These are phyloP conservation scores for Rhynchosporium graminicola DNA, from an alignment of 2,329 filamentous ascomycete genomes.

Conservation along the genomic window DNA sequence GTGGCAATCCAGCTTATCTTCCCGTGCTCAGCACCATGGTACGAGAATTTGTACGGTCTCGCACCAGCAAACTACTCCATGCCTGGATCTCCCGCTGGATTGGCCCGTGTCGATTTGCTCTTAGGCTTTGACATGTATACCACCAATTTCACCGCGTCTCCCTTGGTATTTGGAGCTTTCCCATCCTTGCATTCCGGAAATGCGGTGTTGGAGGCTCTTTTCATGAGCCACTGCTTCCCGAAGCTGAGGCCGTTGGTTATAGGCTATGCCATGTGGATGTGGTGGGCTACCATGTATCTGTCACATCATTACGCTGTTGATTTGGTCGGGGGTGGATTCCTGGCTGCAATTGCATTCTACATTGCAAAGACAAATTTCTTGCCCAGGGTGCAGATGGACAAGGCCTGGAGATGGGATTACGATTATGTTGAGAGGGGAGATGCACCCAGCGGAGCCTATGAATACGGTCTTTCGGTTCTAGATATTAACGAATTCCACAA, in stretches of 20 bases:
- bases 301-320: conserved; percentile 97
- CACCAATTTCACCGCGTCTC: conserved; percentile 85
- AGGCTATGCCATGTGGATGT: conserved; percentile 87
- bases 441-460: conserved; percentile 53
- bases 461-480: conserved; percentile 48
- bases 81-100: conserved; percentile 82
- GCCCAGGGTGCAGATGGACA: conserved; percentile 79
- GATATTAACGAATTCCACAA: conserved; percentile 35
- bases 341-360: conserved; percentile 79
- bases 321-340: conserved; percentile 79
- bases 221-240: conserved; percentile 92
- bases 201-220: conserved; percentile 85
- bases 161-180: conserved; percentile 92
- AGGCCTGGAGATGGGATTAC: conserved; percentile 91
- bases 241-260: conserved; percentile 77
- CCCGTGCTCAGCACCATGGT: conserved; percentile 95
- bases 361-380: conserved; percentile 78
- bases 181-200: conserved; percentile 89
- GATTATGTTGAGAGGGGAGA: conserved; percentile 89
- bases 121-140: conserved; percentile 92
- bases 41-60: conserved; percentile 88
- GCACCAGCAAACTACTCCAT: conserved; percentile 93
- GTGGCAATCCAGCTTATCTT: conserved; percentile 88
- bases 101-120: conserved; percentile 86
- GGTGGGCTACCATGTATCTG: conserved; percentile 98